phyloP scores from a whole-genome alignment of 805 yeast species.

The Zygoascus biomembranicola region DNA sequence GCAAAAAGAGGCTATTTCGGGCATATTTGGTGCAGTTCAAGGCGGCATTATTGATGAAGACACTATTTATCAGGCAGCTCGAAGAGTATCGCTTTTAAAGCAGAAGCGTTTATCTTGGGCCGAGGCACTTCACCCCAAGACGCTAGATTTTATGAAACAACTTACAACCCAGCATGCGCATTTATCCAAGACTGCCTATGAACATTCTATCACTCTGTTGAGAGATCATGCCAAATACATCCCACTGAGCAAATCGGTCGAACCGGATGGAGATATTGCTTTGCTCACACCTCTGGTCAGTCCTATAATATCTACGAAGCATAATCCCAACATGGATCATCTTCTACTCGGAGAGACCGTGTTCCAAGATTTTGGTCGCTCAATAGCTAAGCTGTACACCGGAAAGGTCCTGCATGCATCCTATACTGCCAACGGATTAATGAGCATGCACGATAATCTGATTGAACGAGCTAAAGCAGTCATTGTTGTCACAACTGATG shows the following conservation, averaged over 20 bases:
- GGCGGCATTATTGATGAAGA: slow-evolving; percentile 32
- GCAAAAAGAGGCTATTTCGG: slow-evolving; percentile 49
- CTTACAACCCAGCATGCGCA: slow-evolving; percentile 37
- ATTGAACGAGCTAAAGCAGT: slow-evolving; percentile 45
- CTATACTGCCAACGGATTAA: slow-evolving; percentile 44
- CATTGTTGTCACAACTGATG: slow-evolving; percentile 42
- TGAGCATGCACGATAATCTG: slow-evolving; percentile 46
- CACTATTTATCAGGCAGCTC: slow-evolving; percentile 32
- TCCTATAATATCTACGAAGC: slow-evolving; percentile 36
- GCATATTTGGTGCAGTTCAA: slow-evolving; percentile 29
- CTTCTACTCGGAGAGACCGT: slow-evolving; percentile 36
- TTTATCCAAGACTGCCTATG: slow-evolving; percentile 40
- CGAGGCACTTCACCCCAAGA: slow-evolving; percentile 32
- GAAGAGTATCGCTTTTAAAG: slow-evolving; percentile 39
- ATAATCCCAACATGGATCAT: slow-evolving; percentile 31
- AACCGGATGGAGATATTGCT: slow-evolving; percentile 24
- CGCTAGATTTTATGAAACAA: slow-evolving; percentile 19
- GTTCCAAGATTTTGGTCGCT: slow-evolving; percentile 39
- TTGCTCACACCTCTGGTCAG: slow-evolving; percentile 31
- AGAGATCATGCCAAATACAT: slow-evolving; percentile 39
- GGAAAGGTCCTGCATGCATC: slow-evolving; percentile 49
- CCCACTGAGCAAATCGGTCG: slow-evolving; percentile 40
- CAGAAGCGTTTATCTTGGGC: slow-evolving; percentile 38
- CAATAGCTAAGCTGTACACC: slow-evolving; percentile 34
- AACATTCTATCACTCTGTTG: slow-evolving; percentile 43